Evolutionary conservation across 805 yeast species (phyloP), one percentile per base, ranked within the genome.

Genomic region (Ogataea zsoltii): DNA sequence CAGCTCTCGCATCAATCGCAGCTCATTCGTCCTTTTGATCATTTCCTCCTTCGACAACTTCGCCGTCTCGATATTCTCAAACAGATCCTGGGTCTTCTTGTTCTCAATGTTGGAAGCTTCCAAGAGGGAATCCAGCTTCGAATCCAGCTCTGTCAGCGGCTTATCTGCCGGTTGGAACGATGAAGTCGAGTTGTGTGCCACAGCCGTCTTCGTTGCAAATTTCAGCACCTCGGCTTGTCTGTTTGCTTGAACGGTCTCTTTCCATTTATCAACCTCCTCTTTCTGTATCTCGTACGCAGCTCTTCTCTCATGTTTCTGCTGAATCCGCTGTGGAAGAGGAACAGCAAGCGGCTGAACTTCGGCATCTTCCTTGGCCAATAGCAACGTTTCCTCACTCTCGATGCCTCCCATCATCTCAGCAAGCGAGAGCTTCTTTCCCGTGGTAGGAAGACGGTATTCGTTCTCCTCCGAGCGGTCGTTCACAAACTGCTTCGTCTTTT

Each of bases 271-370:
- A 5, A 92, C 87, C 61, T 94, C 96, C 34, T 84, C 85, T 55
- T 84, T 89, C 36, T 97, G 82, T 28, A 94, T 77, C 46, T 88
- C 95, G 63, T 87, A 91, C 0, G 99, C 98, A 2, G 92, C 97
- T 46, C 74, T 76, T 61, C 98, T 78, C 56, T 91, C 96, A 54
- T 85, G 78, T 61, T 94, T 80, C 56, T 87, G 79, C 66, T 90
- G 96, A 44, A 92, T 82, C 54, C 96, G 80, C 57, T 81, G 79
- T 1, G 97, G 96, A 44, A 90, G 72, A 2, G 98, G 97, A 11
- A 89, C 83, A 0, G 85, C 77, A 39, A 89, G 68, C 1, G 92
- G 75, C 50, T 74, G 72, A 1, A 51, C 35, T 14, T 46, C 39
- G 10, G 42, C 38, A 7, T 46, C 44, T 10, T 47, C 46, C 11